Base-by-base conservation (phyloP, 192 early-diverging fungal genomes). In the Entomortierella chlamydospora region DNA sequence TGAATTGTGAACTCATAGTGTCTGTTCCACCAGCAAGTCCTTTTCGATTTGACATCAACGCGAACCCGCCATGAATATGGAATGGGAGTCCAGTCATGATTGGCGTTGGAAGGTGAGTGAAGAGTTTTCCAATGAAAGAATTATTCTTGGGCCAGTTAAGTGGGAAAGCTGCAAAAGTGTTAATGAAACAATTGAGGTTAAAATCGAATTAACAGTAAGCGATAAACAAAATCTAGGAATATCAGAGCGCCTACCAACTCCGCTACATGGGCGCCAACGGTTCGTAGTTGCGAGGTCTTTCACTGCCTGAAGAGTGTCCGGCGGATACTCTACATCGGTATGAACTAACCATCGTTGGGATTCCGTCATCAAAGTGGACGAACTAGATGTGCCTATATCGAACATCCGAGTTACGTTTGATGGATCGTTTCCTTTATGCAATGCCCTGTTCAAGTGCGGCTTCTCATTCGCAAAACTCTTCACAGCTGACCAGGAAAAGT, bases 51-150 rank as follows among this genome's bases (percentile, higher is more conserved):
- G 72, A 80, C 10, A 54, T 57, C 33, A 83, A 20, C 1, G 61
- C 83, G 62, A 83, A 84, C 0, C 11, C 61, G 1, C 82, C 83
- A 39, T 84, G 83, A 31, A 83, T 26, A 26, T 83, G 74, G 17
- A 84, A 82, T 4, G 53, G 56, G 11, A 81, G 13, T 5, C 41
- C 49, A 2, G 77, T 73, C 4, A 0, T 8, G n/a, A 84, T 73
- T 9, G 81, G 34, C 0, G 83, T 66, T 10, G 83, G 73, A 0
- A 84, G 54, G 28, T 65, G 83, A 1, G 70, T 64, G 26, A 81
- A 83, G 0, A 83, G 15, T 12, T 53, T 47, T 34, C 83, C 83
- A 41, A 9, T 6, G 39, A 41, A 41, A n/a, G n/a, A n/a, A n/a
- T n/a, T n/a, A n/a, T n/a, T n/a, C n/a, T n/a, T n/a, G n/a, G n/a